Evolutionary conservation across 768 basidiomycete genomes (phyloP).

Genomic region (Mycena filopes): DNA sequence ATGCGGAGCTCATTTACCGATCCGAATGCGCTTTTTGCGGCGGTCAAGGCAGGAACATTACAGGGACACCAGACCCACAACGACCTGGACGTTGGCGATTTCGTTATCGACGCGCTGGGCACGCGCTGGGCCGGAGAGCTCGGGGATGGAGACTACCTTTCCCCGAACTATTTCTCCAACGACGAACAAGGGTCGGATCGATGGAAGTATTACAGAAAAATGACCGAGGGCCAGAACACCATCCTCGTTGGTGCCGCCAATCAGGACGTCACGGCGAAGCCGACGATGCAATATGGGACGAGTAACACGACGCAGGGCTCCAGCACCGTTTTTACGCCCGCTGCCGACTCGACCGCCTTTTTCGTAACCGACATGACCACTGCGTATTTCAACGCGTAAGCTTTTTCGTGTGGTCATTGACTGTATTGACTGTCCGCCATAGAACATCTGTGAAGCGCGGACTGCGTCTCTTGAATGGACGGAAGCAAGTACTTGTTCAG

Average conservation of each 20-base stretch:
- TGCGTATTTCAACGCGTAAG: constrained; percentile 82
- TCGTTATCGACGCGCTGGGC: constrained; percentile 94
- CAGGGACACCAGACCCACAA: constrained; percentile 93
- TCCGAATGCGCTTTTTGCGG: constrained; percentile 82
- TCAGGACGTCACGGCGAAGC: constrained; percentile 80
- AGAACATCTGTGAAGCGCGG: constrained; percentile 86
- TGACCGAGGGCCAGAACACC: constrained; percentile 98
- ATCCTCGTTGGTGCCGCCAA: constrained; percentile 80
- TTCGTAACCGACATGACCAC: constrained; percentile 81
- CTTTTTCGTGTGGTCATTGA: constrained; percentile 27
- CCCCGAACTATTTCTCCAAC: constrained; percentile 29
- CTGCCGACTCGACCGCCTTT: constrained; percentile 76
- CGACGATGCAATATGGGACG: constrained; percentile 63
- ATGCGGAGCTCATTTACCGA: constrained; percentile 97
- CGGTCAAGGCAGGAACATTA: constrained; percentile 86
- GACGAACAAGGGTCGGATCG: constrained; percentile 68
- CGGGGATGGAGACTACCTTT: constrained; percentile 52
- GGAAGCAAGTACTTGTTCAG: constrained; percentile 91
- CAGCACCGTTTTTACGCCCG: constrained; percentile 78
- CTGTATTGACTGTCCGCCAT: constrained; percentile 24
- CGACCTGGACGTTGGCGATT: constrained; percentile 94
- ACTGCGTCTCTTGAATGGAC: constrained; percentile 81
- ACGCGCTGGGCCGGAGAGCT: constrained; percentile 95
- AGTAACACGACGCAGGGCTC: constrained; percentile 80
- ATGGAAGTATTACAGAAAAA: constrained; percentile 96